Percentiles rank a stretch among this genome's conserved stretches.
These are phyloP conservation scores for Epichloe sibirici DNA, from an alignment of 2,329 filamentous ascomycete species.

Conservation along the genomic window DNA sequence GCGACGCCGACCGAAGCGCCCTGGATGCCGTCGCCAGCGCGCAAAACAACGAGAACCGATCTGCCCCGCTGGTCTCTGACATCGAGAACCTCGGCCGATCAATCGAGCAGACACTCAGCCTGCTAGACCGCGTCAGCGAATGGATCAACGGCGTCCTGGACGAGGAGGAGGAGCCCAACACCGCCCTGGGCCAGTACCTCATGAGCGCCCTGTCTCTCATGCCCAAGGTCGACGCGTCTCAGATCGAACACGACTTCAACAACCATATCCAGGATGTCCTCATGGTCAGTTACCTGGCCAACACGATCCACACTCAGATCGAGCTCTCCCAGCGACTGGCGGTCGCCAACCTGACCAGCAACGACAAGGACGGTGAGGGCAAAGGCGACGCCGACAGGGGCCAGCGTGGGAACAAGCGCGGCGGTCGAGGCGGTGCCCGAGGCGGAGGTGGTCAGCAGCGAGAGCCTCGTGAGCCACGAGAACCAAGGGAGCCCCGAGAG, in stretches of 20 bases:
- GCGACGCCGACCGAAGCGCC: constrained; percentile 52
- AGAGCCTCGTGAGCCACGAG: constrained; percentile 33
- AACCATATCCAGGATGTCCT: constrained; percentile 99
- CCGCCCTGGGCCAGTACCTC: constrained; percentile 85
- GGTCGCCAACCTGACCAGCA: constrained; percentile 51
- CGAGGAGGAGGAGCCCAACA: constrained; percentile 81
- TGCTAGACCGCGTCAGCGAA: constrained; percentile 81
- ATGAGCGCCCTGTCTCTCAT: constrained; percentile 87
- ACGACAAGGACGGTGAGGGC: constrained; percentile 37
- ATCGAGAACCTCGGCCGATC: constrained; percentile 80
- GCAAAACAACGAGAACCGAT: constrained; percentile 64
- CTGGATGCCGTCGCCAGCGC: constrained; percentile 77
- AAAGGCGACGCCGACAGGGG: constrained; percentile 32
- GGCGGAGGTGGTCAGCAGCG: constrained; percentile 36
- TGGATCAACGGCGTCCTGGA: constrained; percentile 92
- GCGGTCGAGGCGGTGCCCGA: constrained; percentile 38
- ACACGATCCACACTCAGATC: constrained; percentile 98
- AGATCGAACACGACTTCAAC: constrained; percentile 98
- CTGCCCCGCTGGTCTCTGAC: constrained; percentile 66
- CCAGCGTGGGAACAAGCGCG: constrained; percentile 39
- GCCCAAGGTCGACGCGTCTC: constrained; percentile 81
- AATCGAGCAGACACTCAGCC: constrained; percentile 74
- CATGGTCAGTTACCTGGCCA: constrained; percentile 94
- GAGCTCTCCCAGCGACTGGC: constrained; percentile 92
- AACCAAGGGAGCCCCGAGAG: constrained; percentile 25